Conservation (phyloP, 495 filamentous ascomycete species). For the Saxispiralis lemnorum region DNA sequence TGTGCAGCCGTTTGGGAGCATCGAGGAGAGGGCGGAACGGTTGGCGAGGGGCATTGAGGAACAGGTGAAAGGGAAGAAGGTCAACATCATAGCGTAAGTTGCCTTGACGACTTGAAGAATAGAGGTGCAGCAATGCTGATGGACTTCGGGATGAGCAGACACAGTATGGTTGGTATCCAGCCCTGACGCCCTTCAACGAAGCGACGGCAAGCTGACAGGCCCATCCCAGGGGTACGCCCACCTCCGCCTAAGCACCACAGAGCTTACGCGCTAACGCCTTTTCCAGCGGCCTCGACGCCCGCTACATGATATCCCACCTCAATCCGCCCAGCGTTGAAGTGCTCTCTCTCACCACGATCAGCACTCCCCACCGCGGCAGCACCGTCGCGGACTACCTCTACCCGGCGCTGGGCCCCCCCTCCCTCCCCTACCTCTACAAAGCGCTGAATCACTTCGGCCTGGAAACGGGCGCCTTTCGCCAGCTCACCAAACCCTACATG, state of each 20-base stretch:
- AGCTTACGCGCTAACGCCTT: conserved; percentile 15
- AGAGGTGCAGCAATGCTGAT: conserved; percentile 8
- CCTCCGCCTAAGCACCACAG: neutral
- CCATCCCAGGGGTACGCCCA: conserved; percentile 29
- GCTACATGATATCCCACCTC: conserved; percentile 79
- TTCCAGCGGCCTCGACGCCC: conserved; percentile 65
- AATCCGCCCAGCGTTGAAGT: conserved; percentile 54
- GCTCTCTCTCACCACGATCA: conserved; percentile 69
- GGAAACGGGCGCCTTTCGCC: conserved; percentile 66
- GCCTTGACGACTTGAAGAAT: conserved; percentile 12
- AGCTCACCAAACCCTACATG: conserved; percentile 76
- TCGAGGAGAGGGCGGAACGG: conserved; percentile 56
- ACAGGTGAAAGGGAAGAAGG: conserved; percentile 50
- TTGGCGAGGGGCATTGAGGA: conserved; percentile 45
- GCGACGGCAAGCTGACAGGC: neutral
- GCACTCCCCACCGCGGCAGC: conserved; percentile 71
- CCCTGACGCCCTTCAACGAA: neutral
- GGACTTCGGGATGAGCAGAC: conserved; percentile 25
- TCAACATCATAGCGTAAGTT: conserved; percentile 76
- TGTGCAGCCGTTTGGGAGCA: conserved; percentile 62
- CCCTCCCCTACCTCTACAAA: conserved; percentile 53
- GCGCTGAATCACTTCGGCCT: conserved; percentile 47
- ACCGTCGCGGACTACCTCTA: conserved; percentile 70
- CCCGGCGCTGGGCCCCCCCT: conserved; percentile 41
- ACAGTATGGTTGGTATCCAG: conserved; percentile 44